These are phyloP conservation scores for Leucosporidium creatinivorum DNA, from an alignment of 768 basidiomycete species.

Conservation along the genomic window DNA sequence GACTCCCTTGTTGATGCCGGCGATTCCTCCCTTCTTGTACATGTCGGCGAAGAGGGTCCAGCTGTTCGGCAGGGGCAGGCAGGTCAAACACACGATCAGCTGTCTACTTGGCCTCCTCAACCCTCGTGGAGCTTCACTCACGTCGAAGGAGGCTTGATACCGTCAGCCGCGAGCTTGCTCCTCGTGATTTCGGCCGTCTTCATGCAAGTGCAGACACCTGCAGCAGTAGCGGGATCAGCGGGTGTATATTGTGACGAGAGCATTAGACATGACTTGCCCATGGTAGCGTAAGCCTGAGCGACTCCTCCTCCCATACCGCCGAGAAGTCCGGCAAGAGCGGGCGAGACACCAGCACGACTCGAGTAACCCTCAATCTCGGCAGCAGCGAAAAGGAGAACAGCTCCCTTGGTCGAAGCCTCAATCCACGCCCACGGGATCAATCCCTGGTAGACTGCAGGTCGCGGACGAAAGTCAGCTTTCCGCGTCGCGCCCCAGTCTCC, in stretches of 20 bases:
- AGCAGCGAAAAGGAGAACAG: slow-evolving; percentile 88
- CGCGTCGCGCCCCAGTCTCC: background rate
- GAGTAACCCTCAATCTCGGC: slow-evolving; percentile 79
- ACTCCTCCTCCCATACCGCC: slow-evolving; percentile 98
- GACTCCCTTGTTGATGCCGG: slow-evolving; percentile 98
- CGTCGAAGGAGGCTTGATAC: slow-evolving; percentile 63
- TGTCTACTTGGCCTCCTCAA: background rate
- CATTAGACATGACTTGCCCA: slow-evolving; percentile 55
- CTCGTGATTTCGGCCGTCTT: slow-evolving; percentile 97
- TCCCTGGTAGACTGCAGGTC: slow-evolving; percentile 68
- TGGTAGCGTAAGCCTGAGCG: slow-evolving; percentile 98
- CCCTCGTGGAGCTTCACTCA: slow-evolving; percentile 13
- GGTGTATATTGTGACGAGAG: background rate
- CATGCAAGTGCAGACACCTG: slow-evolving; percentile 94
- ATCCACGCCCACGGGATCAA: slow-evolving; percentile 99
- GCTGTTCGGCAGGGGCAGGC: slow-evolving; percentile 47
- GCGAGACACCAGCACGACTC: slow-evolving; percentile 61
- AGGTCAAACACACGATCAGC: background rate
- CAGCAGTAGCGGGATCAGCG: slow-evolving; percentile 3
- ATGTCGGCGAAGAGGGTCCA: slow-evolving; percentile 94
- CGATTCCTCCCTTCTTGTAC: slow-evolving; percentile 83
- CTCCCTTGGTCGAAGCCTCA: slow-evolving; percentile 97
- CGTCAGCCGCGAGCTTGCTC: slow-evolving; percentile 77
- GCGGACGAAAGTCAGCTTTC: background rate
- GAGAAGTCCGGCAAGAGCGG: slow-evolving; percentile 75